phyloP scores from a whole-genome alignment of 2,329 filamentous ascomycete genomes.

The Arthrobotrys entomopaga region DNA sequence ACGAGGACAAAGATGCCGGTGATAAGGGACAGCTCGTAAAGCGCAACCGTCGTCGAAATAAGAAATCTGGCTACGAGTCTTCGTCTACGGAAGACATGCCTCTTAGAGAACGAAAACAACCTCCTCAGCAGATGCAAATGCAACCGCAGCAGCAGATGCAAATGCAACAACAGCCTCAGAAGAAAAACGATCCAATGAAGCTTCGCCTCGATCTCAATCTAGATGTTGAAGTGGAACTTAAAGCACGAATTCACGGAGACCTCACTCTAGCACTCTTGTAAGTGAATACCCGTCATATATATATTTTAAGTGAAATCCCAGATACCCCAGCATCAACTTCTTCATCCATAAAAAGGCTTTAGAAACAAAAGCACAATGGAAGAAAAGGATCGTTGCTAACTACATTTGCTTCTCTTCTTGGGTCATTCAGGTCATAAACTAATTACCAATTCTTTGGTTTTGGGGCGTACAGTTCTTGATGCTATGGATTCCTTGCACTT shows the following conservation, averaged over 20 bases:
- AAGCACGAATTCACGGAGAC: conserved; percentile 60
- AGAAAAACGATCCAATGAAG: conserved; percentile 57
- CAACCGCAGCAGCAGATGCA: conserved; percentile 61
- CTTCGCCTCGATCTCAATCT: conserved; percentile 59
- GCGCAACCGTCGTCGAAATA: conserved; percentile 56
- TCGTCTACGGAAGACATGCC: conserved; percentile 57
- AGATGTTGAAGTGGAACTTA: conserved; percentile 59
- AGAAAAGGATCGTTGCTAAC: conserved; percentile 50
- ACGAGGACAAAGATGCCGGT: conserved; percentile 27
- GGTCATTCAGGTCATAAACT: conserved; percentile 50
- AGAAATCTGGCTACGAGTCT: conserved; percentile 57
- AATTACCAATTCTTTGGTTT: conserved; percentile 41
- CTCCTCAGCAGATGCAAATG: conserved; percentile 61
- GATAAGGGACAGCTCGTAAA: conserved; percentile 49
- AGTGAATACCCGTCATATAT: conserved; percentile 34
- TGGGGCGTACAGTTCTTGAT: conserved; percentile 32
- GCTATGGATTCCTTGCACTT: not conserved
- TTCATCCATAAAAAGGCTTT: conserved; percentile 35
- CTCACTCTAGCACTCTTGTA: conserved; percentile 59
- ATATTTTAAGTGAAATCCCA: not conserved
- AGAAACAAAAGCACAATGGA: conserved; percentile 20
- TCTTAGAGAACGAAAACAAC: conserved; percentile 56
- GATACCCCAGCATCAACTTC: conserved; percentile 20
- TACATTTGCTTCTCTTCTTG: not conserved
- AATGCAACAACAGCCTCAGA: conserved; percentile 59